A percentile compares a stretch with the other conserved stretches of the same genome.
Conservation (phyloP, 805 yeast species). For the Kuraishia hungarica region DNA sequence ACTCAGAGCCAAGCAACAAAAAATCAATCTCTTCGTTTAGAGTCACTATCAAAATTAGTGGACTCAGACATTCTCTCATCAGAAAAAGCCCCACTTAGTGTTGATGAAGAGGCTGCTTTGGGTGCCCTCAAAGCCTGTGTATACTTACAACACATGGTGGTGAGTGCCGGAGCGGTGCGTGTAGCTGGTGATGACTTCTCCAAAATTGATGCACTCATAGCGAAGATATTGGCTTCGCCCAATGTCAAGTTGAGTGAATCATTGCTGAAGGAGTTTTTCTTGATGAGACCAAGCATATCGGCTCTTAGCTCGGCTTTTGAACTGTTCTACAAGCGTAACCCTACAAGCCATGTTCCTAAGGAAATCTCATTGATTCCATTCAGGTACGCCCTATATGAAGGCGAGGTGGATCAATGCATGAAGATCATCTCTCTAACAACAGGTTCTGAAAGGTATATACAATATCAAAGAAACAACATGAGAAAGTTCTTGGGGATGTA, state of each 20-base stretch:
- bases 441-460: slow-evolving; percentile 44
- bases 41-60: background rate
- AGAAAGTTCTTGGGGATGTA: slow-evolving; percentile 22
- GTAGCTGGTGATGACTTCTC: slow-evolving; percentile 10
- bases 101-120: slow-evolving; percentile 5
- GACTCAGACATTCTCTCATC: slow-evolving; percentile 5
- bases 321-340: slow-evolving; percentile 15
- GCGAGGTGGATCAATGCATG: slow-evolving; percentile 48
- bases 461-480: slow-evolving; percentile 23
- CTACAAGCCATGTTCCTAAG: slow-evolving; percentile 20
- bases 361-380: slow-evolving; percentile 53
- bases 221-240: slow-evolving; percentile 9
- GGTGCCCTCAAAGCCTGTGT: slow-evolving; percentile 13
- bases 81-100: background rate
- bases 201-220: slow-evolving; percentile 14
- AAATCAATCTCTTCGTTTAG: background rate
- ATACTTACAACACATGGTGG: slow-evolving; percentile 16
- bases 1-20: background rate
- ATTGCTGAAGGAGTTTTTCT: slow-evolving; percentile 14
- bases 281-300: slow-evolving; percentile 15
- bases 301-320: slow-evolving; percentile 16
- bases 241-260: slow-evolving; percentile 11
- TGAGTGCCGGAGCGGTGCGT: slow-evolving; percentile 13
- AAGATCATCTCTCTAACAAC: slow-evolving; percentile 52
- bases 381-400: slow-evolving; percentile 47